Conservation (phyloP, 768 basidiomycete species). For the Leccinum disarticulatum region DNA sequence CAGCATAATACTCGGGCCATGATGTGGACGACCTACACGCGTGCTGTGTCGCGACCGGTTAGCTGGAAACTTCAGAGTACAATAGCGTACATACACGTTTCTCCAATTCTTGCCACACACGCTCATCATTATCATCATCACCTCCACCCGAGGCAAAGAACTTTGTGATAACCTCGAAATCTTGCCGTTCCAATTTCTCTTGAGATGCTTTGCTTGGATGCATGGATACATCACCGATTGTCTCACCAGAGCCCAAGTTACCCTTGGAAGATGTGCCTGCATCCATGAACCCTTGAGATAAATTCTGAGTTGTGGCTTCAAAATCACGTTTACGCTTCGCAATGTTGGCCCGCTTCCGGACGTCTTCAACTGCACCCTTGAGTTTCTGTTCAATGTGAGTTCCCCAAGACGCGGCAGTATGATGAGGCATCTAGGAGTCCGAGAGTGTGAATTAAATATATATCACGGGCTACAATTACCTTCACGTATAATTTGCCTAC, state of each 20-base stretch:
- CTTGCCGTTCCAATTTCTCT: slow-evolving; percentile 31
- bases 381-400: slow-evolving; percentile 35
- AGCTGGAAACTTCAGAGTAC: background rate
- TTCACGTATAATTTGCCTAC: slow-evolving; percentile 42
- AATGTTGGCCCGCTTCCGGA: slow-evolving; percentile 52
- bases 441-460: background rate
- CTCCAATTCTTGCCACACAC: slow-evolving; percentile 53
- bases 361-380: slow-evolving; percentile 42
- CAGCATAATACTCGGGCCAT: slow-evolving; percentile 55
- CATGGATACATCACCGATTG: background rate
- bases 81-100: slow-evolving; percentile 39
- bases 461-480: slow-evolving; percentile 33
- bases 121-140: slow-evolving; percentile 44
- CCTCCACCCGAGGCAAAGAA: slow-evolving; percentile 58
- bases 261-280: slow-evolving; percentile 5
- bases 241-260: background rate
- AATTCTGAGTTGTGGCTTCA: slow-evolving; percentile 1
- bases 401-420: slow-evolving; percentile 51
- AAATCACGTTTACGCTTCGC: slow-evolving; percentile 42
- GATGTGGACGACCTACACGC: slow-evolving; percentile 40
- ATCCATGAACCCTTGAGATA: background rate
- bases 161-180: slow-evolving; percentile 50
- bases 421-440: slow-evolving; percentile 63
- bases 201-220: slow-evolving; percentile 1
- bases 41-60: slow-evolving; percentile 30